These are phyloP conservation scores for Magnaporthales sp. DNA, from an alignment of 2,329 filamentous ascomycete species.

Conservation along the genomic window DNA sequence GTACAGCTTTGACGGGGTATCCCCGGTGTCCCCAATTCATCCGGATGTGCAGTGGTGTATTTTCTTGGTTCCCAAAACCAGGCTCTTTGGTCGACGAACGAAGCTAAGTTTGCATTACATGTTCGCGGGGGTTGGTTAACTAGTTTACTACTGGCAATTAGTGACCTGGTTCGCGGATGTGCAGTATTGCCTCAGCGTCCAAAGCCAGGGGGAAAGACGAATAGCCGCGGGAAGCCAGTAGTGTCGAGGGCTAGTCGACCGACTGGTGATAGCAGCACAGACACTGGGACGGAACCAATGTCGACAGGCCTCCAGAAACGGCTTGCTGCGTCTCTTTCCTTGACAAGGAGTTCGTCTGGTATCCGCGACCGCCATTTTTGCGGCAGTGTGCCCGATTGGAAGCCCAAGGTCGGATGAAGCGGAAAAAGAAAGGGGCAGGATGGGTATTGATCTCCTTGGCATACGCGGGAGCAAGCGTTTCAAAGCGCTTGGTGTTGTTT, in stretches of 20 bases:
- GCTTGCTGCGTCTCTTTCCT: not conserved
- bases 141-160: not conserved
- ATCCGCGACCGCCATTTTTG: not conserved
- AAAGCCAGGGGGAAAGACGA: not conserved
- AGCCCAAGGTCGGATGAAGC: not conserved
- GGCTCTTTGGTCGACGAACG: not conserved
- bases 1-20: not conserved
- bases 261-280: not conserved
- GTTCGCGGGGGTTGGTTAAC: not conserved
- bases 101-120: not conserved
- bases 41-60: not conserved
- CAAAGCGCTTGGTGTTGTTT: not conserved
- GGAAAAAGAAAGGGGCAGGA: not conserved
- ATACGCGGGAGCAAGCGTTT: not conserved
- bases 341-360: not conserved
- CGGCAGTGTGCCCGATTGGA: not conserved
- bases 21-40: not conserved
- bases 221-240: not conserved
- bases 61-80: not conserved
- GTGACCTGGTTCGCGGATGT: not conserved
- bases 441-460: not conserved
- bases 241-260: not conserved
- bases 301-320: not conserved
- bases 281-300: not conserved
- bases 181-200: no score